A percentile compares a stretch with the other conserved stretches of the same genome.
Conservation (phyloP, 2,329 filamentous ascomycete genomes). For the Podosphaera fusca region DNA sequence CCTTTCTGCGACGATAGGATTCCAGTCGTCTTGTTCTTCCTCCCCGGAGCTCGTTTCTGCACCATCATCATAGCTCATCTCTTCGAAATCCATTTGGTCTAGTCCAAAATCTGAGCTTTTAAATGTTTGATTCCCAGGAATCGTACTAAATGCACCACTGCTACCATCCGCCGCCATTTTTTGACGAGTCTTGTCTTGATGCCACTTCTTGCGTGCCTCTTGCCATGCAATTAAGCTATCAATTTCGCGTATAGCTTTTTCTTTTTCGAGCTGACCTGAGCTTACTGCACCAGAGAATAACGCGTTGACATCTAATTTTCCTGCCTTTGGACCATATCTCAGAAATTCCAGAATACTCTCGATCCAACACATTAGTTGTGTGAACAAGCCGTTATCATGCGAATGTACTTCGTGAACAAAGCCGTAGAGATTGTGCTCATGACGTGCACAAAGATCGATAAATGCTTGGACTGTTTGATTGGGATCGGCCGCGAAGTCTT, state of each 20-base stretch:
- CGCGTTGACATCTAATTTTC: conserved; percentile 82
- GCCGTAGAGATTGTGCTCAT: conserved; percentile 95
- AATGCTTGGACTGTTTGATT: conserved; percentile 97
- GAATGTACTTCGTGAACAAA: conserved; percentile 96
- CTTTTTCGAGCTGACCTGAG: conserved; percentile 42
- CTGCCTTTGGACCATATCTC: conserved; percentile 61
- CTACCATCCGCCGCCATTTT: conserved; percentile 85
- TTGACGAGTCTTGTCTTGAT: conserved; percentile 88
- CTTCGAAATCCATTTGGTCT: conserved; percentile 64
- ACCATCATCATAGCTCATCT: conserved; percentile 55
- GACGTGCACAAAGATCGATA: conserved; percentile 83
- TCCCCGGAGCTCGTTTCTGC: conserved; percentile 36
- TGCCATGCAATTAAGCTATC: conserved; percentile 81
- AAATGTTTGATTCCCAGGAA: conserved; percentile 36
- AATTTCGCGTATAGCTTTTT: conserved; percentile 55
- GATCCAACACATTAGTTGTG: conserved; percentile 90
- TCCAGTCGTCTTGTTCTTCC: conserved; percentile 45
- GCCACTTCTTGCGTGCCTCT: conserved; percentile 89
- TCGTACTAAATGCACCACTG: conserved; percentile 23
- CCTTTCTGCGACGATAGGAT: conserved; percentile 76
- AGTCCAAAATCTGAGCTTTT: conserved; percentile 73
- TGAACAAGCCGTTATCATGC: conserved; percentile 91
- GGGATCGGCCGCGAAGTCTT: conserved; percentile 78
- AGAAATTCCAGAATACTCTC: conserved; percentile 89
- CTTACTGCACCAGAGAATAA: conserved; percentile 63